phyloP scores from a whole-genome alignment of 805 yeast species.

The Monosporozyma servazzii region DNA sequence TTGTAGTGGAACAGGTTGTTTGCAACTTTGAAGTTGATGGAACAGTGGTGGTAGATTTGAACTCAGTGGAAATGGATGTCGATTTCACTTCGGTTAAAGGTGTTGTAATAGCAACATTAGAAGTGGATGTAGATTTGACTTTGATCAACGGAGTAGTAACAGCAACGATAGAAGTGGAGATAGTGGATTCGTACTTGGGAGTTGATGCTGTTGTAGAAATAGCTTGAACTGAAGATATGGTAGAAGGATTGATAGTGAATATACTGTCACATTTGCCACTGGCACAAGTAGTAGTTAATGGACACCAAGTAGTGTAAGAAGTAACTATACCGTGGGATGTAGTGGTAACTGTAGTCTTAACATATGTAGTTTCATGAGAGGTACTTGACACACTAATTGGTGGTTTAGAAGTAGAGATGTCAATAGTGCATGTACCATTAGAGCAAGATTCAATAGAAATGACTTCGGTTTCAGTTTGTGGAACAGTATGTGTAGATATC shows the following conservation, averaged over 20 bases:
- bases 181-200: neutral
- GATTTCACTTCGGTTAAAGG: neutral
- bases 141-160: neutral
- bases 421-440: conserved; percentile 2
- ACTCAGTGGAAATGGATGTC: neutral
- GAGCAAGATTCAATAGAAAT: conserved; percentile 7
- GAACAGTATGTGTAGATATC: neutral
- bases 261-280: neutral
- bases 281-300: conserved; percentile 7
- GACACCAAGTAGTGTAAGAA: conserved; percentile 25
- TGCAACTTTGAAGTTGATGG: neutral
- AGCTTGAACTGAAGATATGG: conserved; percentile 13
- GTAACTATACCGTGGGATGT: conserved; percentile 21
- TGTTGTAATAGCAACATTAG: neutral
- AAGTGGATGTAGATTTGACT: neutral
- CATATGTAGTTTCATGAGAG: conserved; percentile 6
- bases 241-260: conserved; percentile 4
- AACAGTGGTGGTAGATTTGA: neutral
- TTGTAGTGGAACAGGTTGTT: neutral
- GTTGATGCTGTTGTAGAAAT: conserved; percentile 8
- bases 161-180: neutral
- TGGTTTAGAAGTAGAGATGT: neutral
- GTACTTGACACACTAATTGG: neutral
- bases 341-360: conserved; percentile 10
- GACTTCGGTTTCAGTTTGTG: neutral